Percentiles rank a stretch among this genome's conserved stretches.
Evolutionary conservation across 176 grass and related monocot species (phyloP).

Genomic region (Olyra latifolia): DNA sequence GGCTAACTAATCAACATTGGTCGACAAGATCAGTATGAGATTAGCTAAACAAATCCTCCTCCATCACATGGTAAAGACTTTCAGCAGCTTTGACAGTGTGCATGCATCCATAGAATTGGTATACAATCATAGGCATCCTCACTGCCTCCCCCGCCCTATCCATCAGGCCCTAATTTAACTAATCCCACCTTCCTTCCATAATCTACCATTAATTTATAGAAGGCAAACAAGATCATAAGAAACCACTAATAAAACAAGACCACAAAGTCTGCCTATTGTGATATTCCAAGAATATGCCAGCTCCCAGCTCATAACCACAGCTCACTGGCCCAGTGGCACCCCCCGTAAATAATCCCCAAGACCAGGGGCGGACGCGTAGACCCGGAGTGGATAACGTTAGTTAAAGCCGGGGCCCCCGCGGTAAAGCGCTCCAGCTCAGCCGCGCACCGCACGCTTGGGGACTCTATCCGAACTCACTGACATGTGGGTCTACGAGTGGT

Average conservation of each 20-base stretch:
- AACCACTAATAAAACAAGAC: conserved; percentile 21
- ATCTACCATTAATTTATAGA: conserved; percentile 11
- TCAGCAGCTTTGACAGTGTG: not conserved
- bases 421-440: conserved; percentile 38
- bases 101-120: not conserved
- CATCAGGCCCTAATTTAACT: not conserved
- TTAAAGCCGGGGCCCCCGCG: conserved; percentile 31
- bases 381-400: conserved; percentile 24
- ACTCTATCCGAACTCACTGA: rapidly evolving
- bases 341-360: not conserved
- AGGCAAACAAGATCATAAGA: not conserved
- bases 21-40: not conserved
- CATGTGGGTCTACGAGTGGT: rapidly evolving
- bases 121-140: conserved; percentile 28
- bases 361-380: rapidly evolving
- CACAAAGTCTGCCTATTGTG: not conserved
- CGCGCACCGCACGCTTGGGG: not conserved
- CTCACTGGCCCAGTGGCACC: not conserved
- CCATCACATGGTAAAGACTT: not conserved
- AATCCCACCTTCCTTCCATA: not conserved
- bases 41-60: not conserved
- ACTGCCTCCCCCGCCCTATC: not conserved
- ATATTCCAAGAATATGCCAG: not conserved
- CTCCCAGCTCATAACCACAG: no score
- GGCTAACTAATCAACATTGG: not conserved